Evolutionary conservation across 108 stramenopile genomes (phyloP).

Genomic region (Cyclotella choctawhatcheeana): DNA sequence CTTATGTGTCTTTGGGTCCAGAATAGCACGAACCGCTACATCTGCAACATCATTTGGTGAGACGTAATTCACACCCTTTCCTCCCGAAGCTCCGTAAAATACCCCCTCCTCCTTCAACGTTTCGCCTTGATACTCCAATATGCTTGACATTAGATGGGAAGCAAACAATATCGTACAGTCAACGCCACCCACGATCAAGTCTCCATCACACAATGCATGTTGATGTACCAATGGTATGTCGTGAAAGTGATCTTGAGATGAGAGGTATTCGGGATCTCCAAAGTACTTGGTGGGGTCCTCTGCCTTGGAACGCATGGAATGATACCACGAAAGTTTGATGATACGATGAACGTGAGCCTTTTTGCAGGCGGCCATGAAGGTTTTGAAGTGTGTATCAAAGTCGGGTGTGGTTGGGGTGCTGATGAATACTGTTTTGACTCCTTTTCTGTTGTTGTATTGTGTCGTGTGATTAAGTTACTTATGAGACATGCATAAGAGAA

Average conservation of each 20-base stretch:
- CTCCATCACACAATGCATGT: slow-evolving; percentile 51
- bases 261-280: slow-evolving; percentile 14
- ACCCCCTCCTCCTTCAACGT: slow-evolving; percentile 18
- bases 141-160: slow-evolving; percentile 56
- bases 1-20: slow-evolving; percentile 33
- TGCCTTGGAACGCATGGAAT: slow-evolving; percentile 20
- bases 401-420: slow-evolving; percentile 27
- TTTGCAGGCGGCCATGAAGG: slow-evolving; percentile 48
- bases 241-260: slow-evolving; percentile 21
- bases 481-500: not conserved
- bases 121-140: slow-evolving; percentile 27
- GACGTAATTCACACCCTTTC: slow-evolving; percentile 57
- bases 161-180: slow-evolving; percentile 48
- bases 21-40: slow-evolving; percentile 31
- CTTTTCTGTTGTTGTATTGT: slow-evolving; percentile 11
- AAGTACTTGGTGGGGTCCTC: slow-evolving; percentile 22
- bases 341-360: slow-evolving; percentile 40
- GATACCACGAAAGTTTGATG: slow-evolving; percentile 57
- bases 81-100: slow-evolving; percentile 48
- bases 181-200: slow-evolving; percentile 29
- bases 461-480: not conserved
- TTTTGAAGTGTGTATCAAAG: slow-evolving; percentile 46
- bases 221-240: slow-evolving; percentile 44
- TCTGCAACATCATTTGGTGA: slow-evolving; percentile 58
- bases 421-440: slow-evolving; percentile 51